Evolutionary conservation across 2,329 filamentous ascomycete genomes (phyloP).

Genomic region (Trichoderma atrobrunneum): DNA sequence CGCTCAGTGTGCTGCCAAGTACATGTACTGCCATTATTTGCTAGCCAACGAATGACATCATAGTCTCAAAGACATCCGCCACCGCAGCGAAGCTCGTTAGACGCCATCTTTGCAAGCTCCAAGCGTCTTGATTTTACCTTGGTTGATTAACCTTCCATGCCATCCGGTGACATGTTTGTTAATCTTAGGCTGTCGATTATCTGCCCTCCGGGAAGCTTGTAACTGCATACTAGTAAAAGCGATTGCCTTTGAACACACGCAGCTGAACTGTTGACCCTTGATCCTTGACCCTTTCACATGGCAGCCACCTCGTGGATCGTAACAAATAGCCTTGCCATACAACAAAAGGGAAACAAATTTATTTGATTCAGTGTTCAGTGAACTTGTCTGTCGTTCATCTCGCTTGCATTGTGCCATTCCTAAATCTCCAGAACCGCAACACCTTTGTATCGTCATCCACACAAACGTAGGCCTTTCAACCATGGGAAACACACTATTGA

Average conservation of each 20-base stretch:
- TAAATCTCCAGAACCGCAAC: not conserved
- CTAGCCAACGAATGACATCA: slow-evolving; percentile 34
- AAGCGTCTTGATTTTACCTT: not conserved
- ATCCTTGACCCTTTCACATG: not conserved
- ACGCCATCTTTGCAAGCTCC: not conserved
- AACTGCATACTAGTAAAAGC: not conserved
- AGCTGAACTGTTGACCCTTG: not conserved
- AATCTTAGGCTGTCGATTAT: not conserved
- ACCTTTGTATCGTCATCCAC: not conserved
- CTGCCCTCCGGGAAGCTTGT: not conserved
- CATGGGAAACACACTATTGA: not conserved
- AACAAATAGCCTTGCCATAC: not conserved
- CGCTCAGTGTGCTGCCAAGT: not conserved
- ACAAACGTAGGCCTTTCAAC: not conserved
- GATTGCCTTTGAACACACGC: not conserved
- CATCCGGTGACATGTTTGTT: not conserved
- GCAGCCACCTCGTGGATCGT: not conserved
- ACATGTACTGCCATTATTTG: not conserved
- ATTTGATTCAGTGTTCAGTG: not conserved
- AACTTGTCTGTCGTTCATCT: not conserved
- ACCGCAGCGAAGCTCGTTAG: not conserved
- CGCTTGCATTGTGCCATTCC: not conserved
- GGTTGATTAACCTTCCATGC: not conserved
- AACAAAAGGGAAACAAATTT: not conserved
- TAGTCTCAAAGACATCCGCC: slow-evolving; percentile 22